Evolutionary conservation across 441 rosid species (phyloP).

Genomic region (Kokia cookei): DNA sequence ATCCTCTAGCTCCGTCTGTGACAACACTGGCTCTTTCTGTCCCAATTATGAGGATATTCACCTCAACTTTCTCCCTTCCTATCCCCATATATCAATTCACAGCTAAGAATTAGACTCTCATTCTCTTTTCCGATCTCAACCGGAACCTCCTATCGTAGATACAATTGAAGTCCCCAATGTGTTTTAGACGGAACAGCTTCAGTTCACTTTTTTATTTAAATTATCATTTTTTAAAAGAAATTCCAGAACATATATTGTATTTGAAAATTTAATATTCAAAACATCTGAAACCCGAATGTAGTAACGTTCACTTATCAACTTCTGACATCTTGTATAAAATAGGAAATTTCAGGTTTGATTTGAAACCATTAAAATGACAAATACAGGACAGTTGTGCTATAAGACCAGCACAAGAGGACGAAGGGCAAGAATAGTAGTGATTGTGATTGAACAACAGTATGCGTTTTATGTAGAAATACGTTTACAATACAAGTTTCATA

Average conservation of each 20-base stretch:
- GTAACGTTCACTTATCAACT: too few species aligned
- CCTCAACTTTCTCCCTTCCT: conserved; percentile 85
- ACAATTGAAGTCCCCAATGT: conserved; percentile 33
- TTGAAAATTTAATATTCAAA: too few species aligned
- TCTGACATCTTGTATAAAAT: not conserved
- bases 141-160: conserved; percentile 63
- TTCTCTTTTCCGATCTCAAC: conserved; percentile 93
- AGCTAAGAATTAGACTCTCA: conserved; percentile 63
- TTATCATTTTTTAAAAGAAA: too few species aligned
- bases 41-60: conserved; percentile 51
- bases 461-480: not conserved
- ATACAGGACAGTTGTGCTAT: not conserved
- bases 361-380: not conserved
- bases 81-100: conserved; percentile 73
- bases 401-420: not conserved
- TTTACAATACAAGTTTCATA: conserved; percentile 1
- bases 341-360: not conserved
- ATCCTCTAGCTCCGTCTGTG: conserved; percentile 74
- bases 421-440: not conserved
- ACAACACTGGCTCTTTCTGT: conserved; percentile 59
- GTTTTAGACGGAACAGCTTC: conserved; percentile 54
- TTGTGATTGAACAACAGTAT: not conserved
- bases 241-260: too few species aligned
- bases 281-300: too few species aligned
- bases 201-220: conserved; percentile 22